These are phyloP conservation scores for Trypanosoma melophagium DNA, from an alignment of 208 protist genomes.

Conservation along the genomic window DNA sequence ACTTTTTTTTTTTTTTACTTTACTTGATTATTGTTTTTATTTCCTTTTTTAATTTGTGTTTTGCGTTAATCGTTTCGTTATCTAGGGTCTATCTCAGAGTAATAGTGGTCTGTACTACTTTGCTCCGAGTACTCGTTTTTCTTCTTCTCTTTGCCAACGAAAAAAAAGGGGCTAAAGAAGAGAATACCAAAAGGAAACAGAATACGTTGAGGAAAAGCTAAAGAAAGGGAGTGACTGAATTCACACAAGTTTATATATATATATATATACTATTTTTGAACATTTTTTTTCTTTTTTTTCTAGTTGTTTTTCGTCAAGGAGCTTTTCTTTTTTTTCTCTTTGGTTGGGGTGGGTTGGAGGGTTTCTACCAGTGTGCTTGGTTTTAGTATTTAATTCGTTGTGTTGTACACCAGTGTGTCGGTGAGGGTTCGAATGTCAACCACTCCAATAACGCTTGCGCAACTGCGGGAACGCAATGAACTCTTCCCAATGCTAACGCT, in stretches of 20 bases:
- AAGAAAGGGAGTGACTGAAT: not conserved
- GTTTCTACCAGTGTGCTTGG: no score
- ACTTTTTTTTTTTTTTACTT: conserved; percentile 3
- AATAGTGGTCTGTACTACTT: conserved; percentile 5
- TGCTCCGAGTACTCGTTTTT: not conserved
- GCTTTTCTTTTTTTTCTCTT: no score
- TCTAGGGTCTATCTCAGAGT: no score
- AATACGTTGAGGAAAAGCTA: no score
- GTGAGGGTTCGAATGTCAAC: conserved; percentile 8
- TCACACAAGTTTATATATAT: conserved; percentile 8
- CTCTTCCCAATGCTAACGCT: conserved; percentile 75
- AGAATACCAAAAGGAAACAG: not conserved
- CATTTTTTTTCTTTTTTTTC: conserved; percentile 11
- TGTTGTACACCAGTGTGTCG: no score
- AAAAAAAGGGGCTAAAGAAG: not conserved
- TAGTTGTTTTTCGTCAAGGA: conserved; percentile 5
- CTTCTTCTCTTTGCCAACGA: not conserved
- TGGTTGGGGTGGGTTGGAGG: no score
- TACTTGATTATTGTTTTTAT: not conserved
- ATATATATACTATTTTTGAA: not conserved
- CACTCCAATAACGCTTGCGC: conserved; percentile 9
- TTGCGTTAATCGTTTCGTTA: no score
- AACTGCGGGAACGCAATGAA: conserved; percentile 14
- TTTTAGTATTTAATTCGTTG: no score
- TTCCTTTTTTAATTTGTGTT: conserved; percentile 14